Conservation (phyloP, 2,329 filamentous ascomycete genomes). For the Aureobasidium sp. region DNA sequence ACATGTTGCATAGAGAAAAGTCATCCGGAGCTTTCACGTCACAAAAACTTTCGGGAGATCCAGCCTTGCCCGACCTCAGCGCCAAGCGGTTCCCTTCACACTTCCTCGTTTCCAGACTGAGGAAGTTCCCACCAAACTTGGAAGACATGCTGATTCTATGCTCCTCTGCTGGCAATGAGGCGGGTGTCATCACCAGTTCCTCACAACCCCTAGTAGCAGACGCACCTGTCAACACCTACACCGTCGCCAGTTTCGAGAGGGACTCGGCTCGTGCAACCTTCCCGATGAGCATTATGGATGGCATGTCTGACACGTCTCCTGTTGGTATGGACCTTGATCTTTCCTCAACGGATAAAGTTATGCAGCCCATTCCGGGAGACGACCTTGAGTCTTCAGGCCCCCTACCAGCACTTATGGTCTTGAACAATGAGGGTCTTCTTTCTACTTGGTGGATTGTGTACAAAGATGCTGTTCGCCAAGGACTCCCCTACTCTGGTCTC, state of each 20-base stretch:
- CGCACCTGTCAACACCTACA: conserved; percentile 60
- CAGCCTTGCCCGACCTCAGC: conserved; percentile 60
- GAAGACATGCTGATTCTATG: conserved; percentile 75
- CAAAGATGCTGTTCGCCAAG: conserved; percentile 70
- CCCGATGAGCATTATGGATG: conserved; percentile 53
- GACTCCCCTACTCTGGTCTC: conserved; percentile 65
- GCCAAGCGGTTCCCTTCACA: conserved; percentile 51
- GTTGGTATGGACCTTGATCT: conserved; percentile 77
- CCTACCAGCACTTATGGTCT: conserved; percentile 70
- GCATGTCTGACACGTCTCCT: conserved; percentile 62
- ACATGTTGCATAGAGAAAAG: conserved; percentile 64
- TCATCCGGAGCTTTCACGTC: conserved; percentile 55
- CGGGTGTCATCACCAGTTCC: conserved; percentile 70
- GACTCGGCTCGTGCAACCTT: conserved; percentile 69
- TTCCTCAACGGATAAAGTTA: conserved; percentile 71
- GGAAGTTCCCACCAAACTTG: conserved; percentile 70
- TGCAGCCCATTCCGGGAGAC: conserved; percentile 57
- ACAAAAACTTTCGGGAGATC: conserved; percentile 59
- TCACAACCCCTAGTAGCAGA: conserved; percentile 57
- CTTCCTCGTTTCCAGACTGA: conserved; percentile 68
- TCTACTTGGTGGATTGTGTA: conserved; percentile 90
- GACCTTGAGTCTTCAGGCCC: conserved; percentile 70
- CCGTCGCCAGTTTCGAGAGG: conserved; percentile 61
- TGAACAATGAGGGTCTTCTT: conserved; percentile 84
- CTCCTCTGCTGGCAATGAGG: conserved; percentile 70